Evolutionary conservation across 441 rosid genomes (phyloP).

Genomic region (Mallotus repandus): DNA sequence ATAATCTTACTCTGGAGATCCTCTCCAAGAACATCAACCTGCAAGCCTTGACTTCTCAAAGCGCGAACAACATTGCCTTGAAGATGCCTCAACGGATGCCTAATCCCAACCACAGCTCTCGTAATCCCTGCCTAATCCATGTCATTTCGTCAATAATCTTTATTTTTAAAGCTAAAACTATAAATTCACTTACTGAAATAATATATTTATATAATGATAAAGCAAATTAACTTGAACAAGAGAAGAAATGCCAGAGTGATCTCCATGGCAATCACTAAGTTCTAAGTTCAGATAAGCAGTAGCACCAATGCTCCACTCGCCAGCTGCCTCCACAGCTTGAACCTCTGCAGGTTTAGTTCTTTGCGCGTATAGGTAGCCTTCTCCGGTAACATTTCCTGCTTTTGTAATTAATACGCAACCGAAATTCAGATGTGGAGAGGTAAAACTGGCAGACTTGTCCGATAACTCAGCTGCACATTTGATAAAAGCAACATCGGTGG

Average conservation of each 20-base stretch:
- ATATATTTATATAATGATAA: neutral
- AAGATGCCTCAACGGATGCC: slow-evolving; percentile 84
- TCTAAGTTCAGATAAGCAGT: slow-evolving; percentile 85
- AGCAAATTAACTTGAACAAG: slow-evolving; percentile 63
- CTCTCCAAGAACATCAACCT: slow-evolving; percentile 89
- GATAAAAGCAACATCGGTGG: slow-evolving; percentile 25
- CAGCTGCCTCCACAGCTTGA: slow-evolving; percentile 68
- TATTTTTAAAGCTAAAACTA: neutral
- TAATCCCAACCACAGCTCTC: slow-evolving; percentile 81
- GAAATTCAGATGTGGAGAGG: slow-evolving; percentile 87
- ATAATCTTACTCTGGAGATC: slow-evolving; percentile 67
- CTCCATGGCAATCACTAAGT: slow-evolving; percentile 95
- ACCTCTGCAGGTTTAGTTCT: slow-evolving; percentile 80
- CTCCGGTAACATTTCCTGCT: slow-evolving; percentile 58
- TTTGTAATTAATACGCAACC: slow-evolving; percentile 69
- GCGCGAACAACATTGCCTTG: slow-evolving; percentile 75
- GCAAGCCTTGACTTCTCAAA: slow-evolving; percentile 66
- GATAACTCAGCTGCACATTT: slow-evolving; percentile 65
- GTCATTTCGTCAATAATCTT: neutral
- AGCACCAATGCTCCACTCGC: slow-evolving; percentile 49
- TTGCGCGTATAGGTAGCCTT: slow-evolving; percentile 80
- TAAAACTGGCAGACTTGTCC: slow-evolving; percentile 72
- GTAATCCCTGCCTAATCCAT: slow-evolving; percentile 81
- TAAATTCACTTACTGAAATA: neutral
- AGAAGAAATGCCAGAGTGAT: slow-evolving; percentile 73